Conservation (phyloP, 768 basidiomycete genomes). For the Postia placenta region DNA sequence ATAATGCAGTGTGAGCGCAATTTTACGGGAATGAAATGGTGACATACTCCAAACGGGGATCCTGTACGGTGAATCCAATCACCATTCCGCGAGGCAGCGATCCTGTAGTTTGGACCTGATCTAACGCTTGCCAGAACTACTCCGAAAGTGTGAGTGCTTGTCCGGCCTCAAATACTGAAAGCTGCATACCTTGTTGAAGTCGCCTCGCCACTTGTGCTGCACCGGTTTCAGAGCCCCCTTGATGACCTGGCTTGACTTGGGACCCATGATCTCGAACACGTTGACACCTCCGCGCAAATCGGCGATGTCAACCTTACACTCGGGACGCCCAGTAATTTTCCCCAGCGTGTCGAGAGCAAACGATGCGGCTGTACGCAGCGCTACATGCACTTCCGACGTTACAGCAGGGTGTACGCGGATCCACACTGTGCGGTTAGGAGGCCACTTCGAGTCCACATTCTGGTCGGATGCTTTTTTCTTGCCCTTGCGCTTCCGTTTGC, state of each 20-base stretch:
- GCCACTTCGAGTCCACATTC: background rate
- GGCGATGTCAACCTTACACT: constrained; percentile 49
- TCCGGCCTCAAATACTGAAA: background rate
- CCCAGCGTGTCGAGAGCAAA: constrained; percentile 29
- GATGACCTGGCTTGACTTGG: constrained; percentile 40
- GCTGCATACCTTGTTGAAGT: constrained; percentile 50
- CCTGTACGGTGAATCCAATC: constrained; percentile 72
- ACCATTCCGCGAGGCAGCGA: constrained; percentile 71
- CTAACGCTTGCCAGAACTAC: constrained; percentile 66
- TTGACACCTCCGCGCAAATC: constrained; percentile 71
- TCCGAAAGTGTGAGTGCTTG: background rate
- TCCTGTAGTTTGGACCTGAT: constrained; percentile 55
- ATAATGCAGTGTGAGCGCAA: too few relatives aligned
- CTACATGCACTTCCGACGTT: constrained; percentile 47
- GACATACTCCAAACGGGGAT: constrained; percentile 76
- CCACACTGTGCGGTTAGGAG: constrained; percentile 44
- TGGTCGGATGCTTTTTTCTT: constrained; percentile 23
- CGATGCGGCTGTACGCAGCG: constrained; percentile 48
- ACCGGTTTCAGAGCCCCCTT: constrained; percentile 55
- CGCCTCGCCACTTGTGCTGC: constrained; percentile 40
- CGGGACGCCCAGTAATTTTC: constrained; percentile 18
- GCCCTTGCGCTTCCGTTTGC: constrained; percentile 22
- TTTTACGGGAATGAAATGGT: too few relatives aligned
- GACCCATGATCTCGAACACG: constrained; percentile 87
- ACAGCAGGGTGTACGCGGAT: constrained; percentile 73